Evolutionary conservation across 345 rosid species (phyloP), one percentile per base, ranked within the genome.

Genomic region (Gossypium bickii): DNA sequence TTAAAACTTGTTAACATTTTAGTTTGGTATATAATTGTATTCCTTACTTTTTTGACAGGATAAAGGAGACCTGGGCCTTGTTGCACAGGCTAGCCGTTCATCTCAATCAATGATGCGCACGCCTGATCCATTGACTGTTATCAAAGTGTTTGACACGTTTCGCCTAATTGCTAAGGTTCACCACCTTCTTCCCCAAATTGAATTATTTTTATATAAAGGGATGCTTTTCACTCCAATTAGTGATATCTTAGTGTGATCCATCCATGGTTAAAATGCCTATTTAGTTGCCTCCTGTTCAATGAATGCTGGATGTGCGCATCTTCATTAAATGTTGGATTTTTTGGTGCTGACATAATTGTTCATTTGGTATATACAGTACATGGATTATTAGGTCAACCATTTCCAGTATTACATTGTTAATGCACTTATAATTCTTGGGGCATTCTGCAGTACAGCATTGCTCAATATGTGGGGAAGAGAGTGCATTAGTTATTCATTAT

Each of bases 71-170:
- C 79, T 95, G 76, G 99, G 99, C 41, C 91, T 88, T 78, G 99
- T 95, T 53, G 99, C 98, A 62, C 89, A 93, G 87, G 92, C 86
- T 77, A 95, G 98, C 81, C 93, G 98, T 55, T 88, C 91, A 52
- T 89, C 97, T 74, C 99, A 95, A 72, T 85, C 91, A 44, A 89
- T 88, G 90, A 95, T 93, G 98, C 88, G 90, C 72, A 89, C 86
- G 83, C 99, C 99, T 9, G 89, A 87, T 43, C 79, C 97, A 25
- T 85, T 95, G 79, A 91, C 96, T n/a, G 80, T 95, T 72, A 78
- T 79, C 75, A 90, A 93, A 83, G 99, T 95, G 68, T 91, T 95
- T 71, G 80, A 87, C 34, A 84, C 88, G 2, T 93, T 95, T 82
- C 85, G 79, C 80, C 87, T 78, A 74, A 95, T 95, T 83, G 98